Conservation (phyloP, 2,329 filamentous ascomycete genomes). For the Colletotrichum theobromicola region DNA sequence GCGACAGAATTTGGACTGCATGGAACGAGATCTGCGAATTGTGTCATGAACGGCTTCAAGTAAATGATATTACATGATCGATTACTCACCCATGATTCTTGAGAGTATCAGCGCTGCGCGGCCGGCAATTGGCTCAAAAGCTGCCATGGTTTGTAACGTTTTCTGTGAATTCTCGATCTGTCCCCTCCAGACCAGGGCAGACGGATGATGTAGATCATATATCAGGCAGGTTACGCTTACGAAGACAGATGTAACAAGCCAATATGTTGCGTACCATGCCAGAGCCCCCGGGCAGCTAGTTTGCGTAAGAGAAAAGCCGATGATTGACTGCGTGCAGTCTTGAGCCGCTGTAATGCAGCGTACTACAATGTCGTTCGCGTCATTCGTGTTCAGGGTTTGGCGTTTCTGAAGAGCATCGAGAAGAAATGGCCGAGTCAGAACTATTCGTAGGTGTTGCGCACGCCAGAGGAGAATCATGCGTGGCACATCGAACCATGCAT, state of each 20-base stretch:
- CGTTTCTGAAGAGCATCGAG: neutral
- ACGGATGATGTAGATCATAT: neutral
- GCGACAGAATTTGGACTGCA: neutral
- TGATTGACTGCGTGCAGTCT: neutral
- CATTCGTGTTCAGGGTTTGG: neutral
- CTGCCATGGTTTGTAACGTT: neutral
- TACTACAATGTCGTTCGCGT: neutral
- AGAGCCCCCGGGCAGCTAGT: neutral
- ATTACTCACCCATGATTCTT: neutral
- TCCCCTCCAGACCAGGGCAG: neutral
- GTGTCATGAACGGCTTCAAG: neutral
- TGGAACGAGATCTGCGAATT: neutral
- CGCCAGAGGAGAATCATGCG: neutral
- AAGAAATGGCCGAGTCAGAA: neutral
- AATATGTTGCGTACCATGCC: neutral
- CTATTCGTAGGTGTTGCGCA: neutral
- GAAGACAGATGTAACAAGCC: neutral
- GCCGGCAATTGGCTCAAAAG: neutral
- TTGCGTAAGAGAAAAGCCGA: neutral
- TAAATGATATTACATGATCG: neutral
- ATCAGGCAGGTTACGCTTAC: neutral
- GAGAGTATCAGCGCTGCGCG: neutral
- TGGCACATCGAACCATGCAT: neutral
- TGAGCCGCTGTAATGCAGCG: neutral
- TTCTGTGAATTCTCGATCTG: neutral